Base-by-base conservation (phyloP, 1,139 yeast species). In the Sugiyamaella paludigena region DNA sequence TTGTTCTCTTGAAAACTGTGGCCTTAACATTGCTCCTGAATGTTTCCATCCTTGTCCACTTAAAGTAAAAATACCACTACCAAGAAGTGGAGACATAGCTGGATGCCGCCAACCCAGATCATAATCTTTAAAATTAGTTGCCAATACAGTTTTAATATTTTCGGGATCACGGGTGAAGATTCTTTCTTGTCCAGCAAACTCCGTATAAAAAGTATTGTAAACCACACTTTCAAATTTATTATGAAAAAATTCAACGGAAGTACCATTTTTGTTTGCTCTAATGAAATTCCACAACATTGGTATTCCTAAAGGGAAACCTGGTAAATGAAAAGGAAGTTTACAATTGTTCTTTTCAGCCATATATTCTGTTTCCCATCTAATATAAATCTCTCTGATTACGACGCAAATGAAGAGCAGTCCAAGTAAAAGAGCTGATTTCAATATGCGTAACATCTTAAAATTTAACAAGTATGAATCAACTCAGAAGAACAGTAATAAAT, bases 41-140 rank as follows among this genome's bases (percentile, higher is more conserved):
- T 77, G 79, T 53, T 76, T 74, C 83, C 83, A 78, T 7, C 78
- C 79, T 40, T 67, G 69, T 10, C 78, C 79, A 53, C 77, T 80
- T 34, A 77, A 67, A 2, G 81, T 77, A 63, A 78, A 78, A 50
- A 78, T 77, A 2, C 83, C 83, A 52, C 77, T 77, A 7, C 83
- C 83, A 41, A 78, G 66, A 36, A 76, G 63, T 4, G 78, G 77
- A 36, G 52, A 53, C 56, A 77, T 70, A 40, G 67, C 70, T 2
- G 60, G 59, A 58, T 75, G 74, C 56, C 83, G 72, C 2, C 61
- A 58, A 1, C 83, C 83, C 16, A 56, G 49, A n/a, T 51, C 52
- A 34, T 49, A 56, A 15, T 54, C 57, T 38, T 56, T 54, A 37
- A 56, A 54, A 36, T 49, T 48, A 5, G 71, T 66, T 10, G 71